Percentiles rank a stretch among this genome's conserved stretches.
These are phyloP conservation scores for Saccharomycopsis fermentans DNA, from an alignment of 805 yeast species.

Conservation along the genomic window DNA sequence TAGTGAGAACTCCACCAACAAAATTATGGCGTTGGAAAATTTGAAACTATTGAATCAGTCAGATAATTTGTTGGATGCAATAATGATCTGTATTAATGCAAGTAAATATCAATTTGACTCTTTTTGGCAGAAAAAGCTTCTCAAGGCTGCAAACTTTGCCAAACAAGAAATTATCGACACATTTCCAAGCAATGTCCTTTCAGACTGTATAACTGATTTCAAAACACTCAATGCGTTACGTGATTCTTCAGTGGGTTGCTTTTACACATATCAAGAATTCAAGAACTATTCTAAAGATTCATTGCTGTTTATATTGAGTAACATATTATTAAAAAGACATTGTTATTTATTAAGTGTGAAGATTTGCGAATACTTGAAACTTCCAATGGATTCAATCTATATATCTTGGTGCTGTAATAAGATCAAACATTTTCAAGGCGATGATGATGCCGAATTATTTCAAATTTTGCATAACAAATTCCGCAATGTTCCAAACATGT, in stretches of 20 bases:
- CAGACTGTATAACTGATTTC: slow-evolving; percentile 49
- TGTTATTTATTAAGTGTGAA: slow-evolving; percentile 54
- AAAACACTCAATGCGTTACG: slow-evolving; percentile 65
- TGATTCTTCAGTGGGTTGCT: slow-evolving; percentile 53
- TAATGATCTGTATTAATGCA: slow-evolving; percentile 61
- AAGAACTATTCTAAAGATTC: slow-evolving; percentile 34
- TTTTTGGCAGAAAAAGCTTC: slow-evolving; percentile 66
- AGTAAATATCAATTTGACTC: slow-evolving; percentile 71
- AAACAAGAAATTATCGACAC: slow-evolving; percentile 45
- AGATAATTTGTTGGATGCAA: slow-evolving; percentile 41
- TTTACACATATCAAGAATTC: slow-evolving; percentile 51
- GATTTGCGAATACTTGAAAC: slow-evolving; percentile 40
- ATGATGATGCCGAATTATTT: slow-evolving; percentile 52
- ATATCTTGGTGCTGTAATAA: slow-evolving; percentile 75
- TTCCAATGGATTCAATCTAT: slow-evolving; percentile 45
- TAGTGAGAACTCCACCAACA: slow-evolving; percentile 15
- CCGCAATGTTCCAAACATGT: slow-evolving; percentile 30
- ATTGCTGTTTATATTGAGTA: slow-evolving; percentile 32
- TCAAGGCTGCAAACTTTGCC: slow-evolving; percentile 81
- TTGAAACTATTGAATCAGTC: slow-evolving; percentile 26
- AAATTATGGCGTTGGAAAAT: slow-evolving; percentile 17
- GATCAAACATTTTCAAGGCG: slow-evolving; percentile 41
- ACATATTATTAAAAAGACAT: slow-evolving; percentile 45
- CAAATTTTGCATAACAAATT: slow-evolving; percentile 39
- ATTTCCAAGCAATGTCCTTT: slow-evolving; percentile 51